phyloP scores from a whole-genome alignment of 805 yeast genomes.

The Ascoidea asiatica region DNA sequence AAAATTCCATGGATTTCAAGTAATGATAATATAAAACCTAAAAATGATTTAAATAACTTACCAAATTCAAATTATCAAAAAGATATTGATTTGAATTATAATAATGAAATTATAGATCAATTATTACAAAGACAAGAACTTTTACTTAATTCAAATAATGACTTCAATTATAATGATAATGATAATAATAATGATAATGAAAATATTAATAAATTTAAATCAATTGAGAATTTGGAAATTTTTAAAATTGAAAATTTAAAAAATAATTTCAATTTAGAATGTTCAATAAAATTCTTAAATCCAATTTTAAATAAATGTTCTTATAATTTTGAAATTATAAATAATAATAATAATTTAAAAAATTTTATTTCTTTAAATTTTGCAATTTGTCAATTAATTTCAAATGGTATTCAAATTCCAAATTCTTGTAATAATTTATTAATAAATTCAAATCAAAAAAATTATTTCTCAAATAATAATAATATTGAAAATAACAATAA shows the following conservation, averaged over 20 bases:
- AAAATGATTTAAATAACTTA: no score
- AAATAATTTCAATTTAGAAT: not conserved
- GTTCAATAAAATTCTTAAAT: not conserved
- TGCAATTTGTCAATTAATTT: slow-evolving; percentile 2
- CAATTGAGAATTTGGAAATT: not conserved
- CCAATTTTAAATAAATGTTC: slow-evolving; percentile 1
- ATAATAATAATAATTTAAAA: not conserved
- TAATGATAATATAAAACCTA: no score
- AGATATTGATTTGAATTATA: no score
- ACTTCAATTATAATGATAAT: no score
- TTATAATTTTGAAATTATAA: not conserved
- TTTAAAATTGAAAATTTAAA: not conserved
- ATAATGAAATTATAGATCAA: no score
- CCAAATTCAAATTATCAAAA: no score
- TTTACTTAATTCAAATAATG: not conserved
- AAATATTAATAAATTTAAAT: no score
- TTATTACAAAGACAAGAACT: no score
- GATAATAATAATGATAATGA: no score
- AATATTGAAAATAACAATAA: not conserved
- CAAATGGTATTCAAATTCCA: not conserved
- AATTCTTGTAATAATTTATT: slow-evolving; percentile 2
- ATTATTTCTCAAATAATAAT: not conserved
- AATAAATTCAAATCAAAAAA: not conserved
- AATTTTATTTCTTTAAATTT: not conserved
- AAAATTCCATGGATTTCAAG: no score